Evolutionary conservation across 345 rosid genomes (phyloP), one percentile per base, ranked within the genome.

Genomic region (Streptanthus diversifolius): DNA sequence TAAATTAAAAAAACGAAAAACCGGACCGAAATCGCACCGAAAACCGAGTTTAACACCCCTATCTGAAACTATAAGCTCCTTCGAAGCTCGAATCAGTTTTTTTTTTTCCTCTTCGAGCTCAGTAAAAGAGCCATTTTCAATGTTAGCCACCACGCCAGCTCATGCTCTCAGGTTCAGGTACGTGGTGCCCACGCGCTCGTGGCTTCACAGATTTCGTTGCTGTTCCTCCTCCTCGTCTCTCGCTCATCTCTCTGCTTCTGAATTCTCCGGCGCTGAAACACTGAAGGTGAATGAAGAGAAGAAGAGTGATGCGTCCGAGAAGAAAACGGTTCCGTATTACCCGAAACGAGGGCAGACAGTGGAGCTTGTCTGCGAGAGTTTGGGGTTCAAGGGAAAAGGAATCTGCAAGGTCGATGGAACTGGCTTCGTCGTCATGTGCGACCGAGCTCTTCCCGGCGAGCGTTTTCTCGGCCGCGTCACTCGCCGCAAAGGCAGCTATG

Each of bases 401-500:
- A 76, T 91, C 36, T 93, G 97, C 48, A 89, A 88, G 78, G 96
- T 83, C 61, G 81, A 81, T 3, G 95, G 84, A 18, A 86, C 96
- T 45, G 98, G 98, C 49, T 87, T 85, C 73, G 88, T 93, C 65
- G 86, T 89, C 62, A 77, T 90, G 88, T 90, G 96, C 75, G 92
- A 88, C 80, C 86, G 96, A 36, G 96, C 93, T 13, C 91, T 93
- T 37, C 96, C 97, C 27, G 96, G 98, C 24, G 98, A 93, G 74
- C 85, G 93, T 53, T 89, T 93, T 80, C 55, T 90, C 53, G 97
- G 98, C 33, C 88, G 97, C 37, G 85, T 93, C 74, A 87, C 92
- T 32, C 90, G 95, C 65, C 82, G 80, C 64, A 90, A 89, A 79
- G 96, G 90, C 29, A 87, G 68, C 61, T 90, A 87, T 58, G 97